Base-by-base conservation (phyloP, 129 eudicot species). In the Lonicera japonica region DNA sequence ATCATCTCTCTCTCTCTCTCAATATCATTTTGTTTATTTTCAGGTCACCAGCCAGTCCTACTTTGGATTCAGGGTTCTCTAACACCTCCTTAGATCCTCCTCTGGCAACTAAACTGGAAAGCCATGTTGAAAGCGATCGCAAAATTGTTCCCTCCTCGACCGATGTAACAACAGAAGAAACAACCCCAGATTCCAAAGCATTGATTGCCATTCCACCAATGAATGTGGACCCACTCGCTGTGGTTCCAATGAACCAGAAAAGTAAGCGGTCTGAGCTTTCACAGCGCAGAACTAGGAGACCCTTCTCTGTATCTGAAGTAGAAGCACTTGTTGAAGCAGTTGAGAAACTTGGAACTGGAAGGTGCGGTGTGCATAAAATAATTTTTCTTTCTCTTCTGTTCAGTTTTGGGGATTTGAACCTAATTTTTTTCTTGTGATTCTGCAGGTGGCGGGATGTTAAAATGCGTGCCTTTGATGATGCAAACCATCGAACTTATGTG, bases 391-490 rank as follows among this genome's bases (percentile, higher is more conserved):
- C 36, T 29, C 36, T 10, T 1, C 3, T 23, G 12, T 56, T 56
- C 29, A 38, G 15, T 19, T 18, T 13, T 17, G 52, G 53, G 40
- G 11, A 23, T 40, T 69, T 39, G 12, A 64, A 39, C 52, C 15
- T 43, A 15, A 51, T 61, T 50, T 23, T 11, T 21, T 19, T 58
- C 59, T n/a, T n/a, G n/a, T 23, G 15, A 15, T 67, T 60, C 16
- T 82, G 75, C 74, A 90, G 99, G 77, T 92, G 99, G 99, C 99
- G 99, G 29, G 96, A 92, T 70, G 95, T 88, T 43, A 92, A 92
- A 68, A 76, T 92, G 56, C 87, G 92, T 62, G 86, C 99, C 0
- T 92, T 92, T 79, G 99, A 92, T 72, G 73, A 82, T 72, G 91
- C 91, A 57, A 85, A 85, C 66, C 99, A 92, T 73, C 77, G 99